These are phyloP conservation scores for Ambrosiella beaveri DNA, from an alignment of 2,329 filamentous ascomycete genomes.

Conservation along the genomic window DNA sequence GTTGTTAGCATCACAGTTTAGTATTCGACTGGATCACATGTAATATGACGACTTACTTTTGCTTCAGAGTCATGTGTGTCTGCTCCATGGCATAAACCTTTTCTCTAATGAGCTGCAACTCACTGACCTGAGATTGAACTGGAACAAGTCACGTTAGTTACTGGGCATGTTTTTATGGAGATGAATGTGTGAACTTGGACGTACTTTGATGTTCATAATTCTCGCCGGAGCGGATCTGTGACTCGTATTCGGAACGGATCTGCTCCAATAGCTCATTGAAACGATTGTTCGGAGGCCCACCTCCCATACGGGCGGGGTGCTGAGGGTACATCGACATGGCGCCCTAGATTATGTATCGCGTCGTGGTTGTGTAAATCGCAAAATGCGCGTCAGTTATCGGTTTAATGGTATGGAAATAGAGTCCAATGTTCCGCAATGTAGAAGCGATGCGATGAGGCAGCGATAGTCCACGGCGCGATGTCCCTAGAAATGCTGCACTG, in stretches of 20 bases:
- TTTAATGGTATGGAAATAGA: background rate
- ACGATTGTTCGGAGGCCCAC: conserved; percentile 26
- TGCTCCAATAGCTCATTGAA: conserved; percentile 85
- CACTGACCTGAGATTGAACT: conserved; percentile 84
- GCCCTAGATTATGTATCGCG: background rate
- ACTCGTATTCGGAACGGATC: conserved; percentile 80
- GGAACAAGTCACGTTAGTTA: conserved; percentile 14
- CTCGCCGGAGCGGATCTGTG: conserved; percentile 60
- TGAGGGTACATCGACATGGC: conserved; percentile 15
- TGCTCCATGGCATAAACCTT: conserved; percentile 92
- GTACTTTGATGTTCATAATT: conserved; percentile 70
- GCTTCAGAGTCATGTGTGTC: conserved; percentile 71
- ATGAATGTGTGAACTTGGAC: background rate
- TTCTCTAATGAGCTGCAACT: conserved; percentile 84
- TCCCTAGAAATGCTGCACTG: background rate
- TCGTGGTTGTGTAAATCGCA: background rate
- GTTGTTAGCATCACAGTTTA: background rate
- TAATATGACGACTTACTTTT: conserved; percentile 46
- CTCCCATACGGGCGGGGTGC: conserved; percentile 14
- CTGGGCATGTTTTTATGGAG: conserved; percentile 2
- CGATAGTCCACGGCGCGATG: background rate
- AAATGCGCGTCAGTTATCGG: background rate
- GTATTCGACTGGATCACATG: background rate
- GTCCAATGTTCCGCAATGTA: background rate
- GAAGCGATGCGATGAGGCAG: background rate